Evolutionary conservation across 2,329 filamentous ascomycete genomes (phyloP).

Genomic region (Aciculosporium take): DNA sequence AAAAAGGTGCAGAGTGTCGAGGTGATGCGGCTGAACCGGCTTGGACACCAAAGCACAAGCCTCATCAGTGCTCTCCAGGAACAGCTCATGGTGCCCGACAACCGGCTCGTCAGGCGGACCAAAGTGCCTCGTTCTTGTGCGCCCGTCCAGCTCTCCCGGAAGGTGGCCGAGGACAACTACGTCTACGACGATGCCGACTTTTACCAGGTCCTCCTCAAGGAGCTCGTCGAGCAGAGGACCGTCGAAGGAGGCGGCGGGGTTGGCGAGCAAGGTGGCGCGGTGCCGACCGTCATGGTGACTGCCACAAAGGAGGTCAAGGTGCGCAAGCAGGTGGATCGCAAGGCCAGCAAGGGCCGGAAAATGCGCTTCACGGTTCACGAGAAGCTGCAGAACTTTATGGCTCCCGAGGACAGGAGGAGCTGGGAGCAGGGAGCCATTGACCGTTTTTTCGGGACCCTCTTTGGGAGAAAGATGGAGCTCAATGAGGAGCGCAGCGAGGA

Average conservation of each 20-base stretch:
- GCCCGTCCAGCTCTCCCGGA: slow-evolving; percentile 48
- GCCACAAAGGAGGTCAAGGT: slow-evolving; percentile 65
- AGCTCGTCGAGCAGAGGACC: slow-evolving; percentile 80
- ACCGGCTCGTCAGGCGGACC: slow-evolving; percentile 52
- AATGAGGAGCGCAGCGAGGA: slow-evolving; percentile 43
- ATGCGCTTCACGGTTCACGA: slow-evolving; percentile 91
- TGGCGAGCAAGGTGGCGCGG: slow-evolving; percentile 28
- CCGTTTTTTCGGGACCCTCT: slow-evolving; percentile 58
- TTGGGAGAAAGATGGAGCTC: slow-evolving; percentile 55
- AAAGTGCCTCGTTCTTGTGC: slow-evolving; percentile 63
- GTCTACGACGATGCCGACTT: slow-evolving; percentile 93
- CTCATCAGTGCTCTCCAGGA: slow-evolving; percentile 55
- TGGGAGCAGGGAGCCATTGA: slow-evolving; percentile 78
- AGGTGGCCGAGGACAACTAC: slow-evolving; percentile 40
- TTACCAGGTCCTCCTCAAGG: slow-evolving; percentile 84
- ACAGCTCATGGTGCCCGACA: slow-evolving; percentile 50
- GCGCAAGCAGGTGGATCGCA: slow-evolving; percentile 76
- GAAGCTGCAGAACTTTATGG: slow-evolving; percentile 97
- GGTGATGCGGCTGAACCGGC: slow-evolving; percentile 12
- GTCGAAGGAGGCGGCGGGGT: slow-evolving; percentile 47
- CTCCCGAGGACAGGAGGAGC: slow-evolving; percentile 62
- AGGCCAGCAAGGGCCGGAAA: slow-evolving; percentile 89
- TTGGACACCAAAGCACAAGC: slow-evolving; percentile 20
- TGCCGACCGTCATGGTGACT: slow-evolving; percentile 47
- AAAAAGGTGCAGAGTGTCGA: slow-evolving; percentile 45